phyloP scores from a whole-genome alignment of 2,329 filamentous ascomycete species.

The Capronia americana region DNA sequence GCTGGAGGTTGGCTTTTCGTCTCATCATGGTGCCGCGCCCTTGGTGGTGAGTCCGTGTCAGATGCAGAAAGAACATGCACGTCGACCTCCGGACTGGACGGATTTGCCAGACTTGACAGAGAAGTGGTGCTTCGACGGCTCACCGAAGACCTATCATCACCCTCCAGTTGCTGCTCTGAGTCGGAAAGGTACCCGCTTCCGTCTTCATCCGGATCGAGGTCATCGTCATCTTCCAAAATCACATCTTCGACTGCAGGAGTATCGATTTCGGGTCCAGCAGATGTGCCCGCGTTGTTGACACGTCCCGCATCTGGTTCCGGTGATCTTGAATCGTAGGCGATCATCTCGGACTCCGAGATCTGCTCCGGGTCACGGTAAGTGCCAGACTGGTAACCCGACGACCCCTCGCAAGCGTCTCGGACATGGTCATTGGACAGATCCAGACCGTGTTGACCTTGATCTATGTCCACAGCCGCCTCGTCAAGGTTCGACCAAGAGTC shows the following conservation, averaged over 20 bases:
- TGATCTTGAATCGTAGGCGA: not conserved
- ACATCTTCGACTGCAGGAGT: constrained; percentile 1
- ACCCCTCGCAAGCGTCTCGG: not conserved
- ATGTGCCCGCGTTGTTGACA: not conserved
- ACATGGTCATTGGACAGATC: not conserved
- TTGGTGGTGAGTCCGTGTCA: constrained; percentile 6
- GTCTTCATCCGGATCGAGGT: constrained; percentile 28
- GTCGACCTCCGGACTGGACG: constrained; percentile 16
- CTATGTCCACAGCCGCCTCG: constrained; percentile 7
- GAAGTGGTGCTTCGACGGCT: constrained; percentile 19
- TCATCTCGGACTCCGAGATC: not conserved
- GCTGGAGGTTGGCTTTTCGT: not conserved
- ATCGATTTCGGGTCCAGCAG: constrained; percentile 3
- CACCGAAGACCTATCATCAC: constrained; percentile 14
- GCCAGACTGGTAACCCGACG: not conserved
- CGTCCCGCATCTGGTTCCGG: not conserved
- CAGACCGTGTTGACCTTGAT: not conserved
- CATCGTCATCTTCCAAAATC: constrained; percentile 12
- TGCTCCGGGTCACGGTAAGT: not conserved
- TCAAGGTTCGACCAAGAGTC: constrained; percentile 33
- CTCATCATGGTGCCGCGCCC: not conserved
- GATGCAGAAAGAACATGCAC: constrained; percentile 11
- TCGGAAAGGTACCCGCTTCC: constrained; percentile 19
- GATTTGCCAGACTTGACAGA: constrained; percentile 20
- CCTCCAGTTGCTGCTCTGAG: constrained; percentile 17